Evolutionary conservation across 1,139 yeast genomes (phyloP), one percentile per base, ranked within the genome.

Genomic region (Taphrina pruni): DNA sequence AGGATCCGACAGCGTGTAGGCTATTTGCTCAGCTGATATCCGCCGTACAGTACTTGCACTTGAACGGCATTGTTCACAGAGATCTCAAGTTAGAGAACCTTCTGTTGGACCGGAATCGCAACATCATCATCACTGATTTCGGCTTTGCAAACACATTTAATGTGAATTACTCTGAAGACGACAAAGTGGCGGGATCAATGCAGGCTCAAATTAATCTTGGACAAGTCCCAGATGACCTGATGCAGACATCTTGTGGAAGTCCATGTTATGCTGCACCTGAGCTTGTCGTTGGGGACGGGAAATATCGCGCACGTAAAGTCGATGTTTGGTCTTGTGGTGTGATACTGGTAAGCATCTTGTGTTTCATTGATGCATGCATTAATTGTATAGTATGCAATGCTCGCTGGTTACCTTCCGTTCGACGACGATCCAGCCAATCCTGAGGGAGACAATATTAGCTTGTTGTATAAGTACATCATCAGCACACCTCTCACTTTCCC

Each of bases 201-300:
- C 46, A 21, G 8, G 54, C 36, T 17, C 21, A 20, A 6, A 20
- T 14, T 20, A 20, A 48, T 20, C 38, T 35, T 20, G 66, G 60
- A 17, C 54, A 43, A 45, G 43, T 62, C 12, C 17, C 65, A 6
- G 73, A 72, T 20, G 97, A 91, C 77, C 81, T 91, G 69, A 94
- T 94, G 99, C 88, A 88, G 77, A 94, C 99, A 0, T 87, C 94
- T 62, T 94, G 99, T 79, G 99, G 99, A 1, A 90, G 97, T 6
- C 99, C 99, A 0, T 93, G 99, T 78, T 94, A 94, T 78, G 98
- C 98, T 0, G 99, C 99, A 2, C 99, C 99, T 0, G 99, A 94
- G 78, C 81, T 94, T 71, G 99, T 94, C 3, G 88, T 93, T 54
- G 88, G 95, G 14, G 93, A 88, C 74, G 84, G 87, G 69, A 94